Conservation (phyloP, 805 yeast species). For the Wickerhamomyces rabaulensis region DNA sequence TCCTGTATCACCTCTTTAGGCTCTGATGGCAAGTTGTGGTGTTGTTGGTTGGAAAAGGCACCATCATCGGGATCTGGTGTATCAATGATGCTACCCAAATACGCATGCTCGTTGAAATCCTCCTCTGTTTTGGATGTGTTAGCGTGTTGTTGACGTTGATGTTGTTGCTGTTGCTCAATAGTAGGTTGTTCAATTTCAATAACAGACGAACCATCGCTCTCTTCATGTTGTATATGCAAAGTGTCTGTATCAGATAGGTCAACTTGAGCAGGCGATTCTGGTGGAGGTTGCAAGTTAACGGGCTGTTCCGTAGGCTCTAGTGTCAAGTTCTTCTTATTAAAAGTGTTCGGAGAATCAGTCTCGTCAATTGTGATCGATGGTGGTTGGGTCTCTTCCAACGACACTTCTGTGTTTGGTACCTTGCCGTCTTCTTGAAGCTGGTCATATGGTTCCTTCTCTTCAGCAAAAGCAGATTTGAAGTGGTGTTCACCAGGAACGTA, state of each 20-base stretch:
- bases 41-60: neutral
- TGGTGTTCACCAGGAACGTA: neutral
- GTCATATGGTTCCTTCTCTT: neutral
- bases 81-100: slow-evolving; percentile 18
- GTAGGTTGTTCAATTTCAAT: slow-evolving; percentile 1
- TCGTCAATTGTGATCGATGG: neutral
- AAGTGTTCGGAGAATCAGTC: neutral
- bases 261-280: slow-evolving; percentile 8
- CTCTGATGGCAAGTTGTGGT: neutral
- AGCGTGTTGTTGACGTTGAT: neutral
- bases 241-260: slow-evolving; percentile 22
- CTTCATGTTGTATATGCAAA: slow-evolving; percentile 14
- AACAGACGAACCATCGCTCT: slow-evolving; percentile 1
- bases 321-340: slow-evolving; percentile 2
- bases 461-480: neutral
- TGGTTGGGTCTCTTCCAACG: neutral
- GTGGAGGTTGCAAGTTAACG: slow-evolving; percentile 2
- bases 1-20: neutral
- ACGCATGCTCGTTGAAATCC: slow-evolving; percentile 17
- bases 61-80: slow-evolving; percentile 13
- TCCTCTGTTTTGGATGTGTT: neutral
- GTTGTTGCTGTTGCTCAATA: too few relatives aligned
- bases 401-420: slow-evolving; percentile 2
- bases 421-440: slow-evolving; percentile 2
- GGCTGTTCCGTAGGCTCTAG: neutral